Evolutionary conservation across 78 protist genomes (phyloP), one percentile per base, ranked within the genome.

Genomic region (Dictyostelium firmibasis): DNA sequence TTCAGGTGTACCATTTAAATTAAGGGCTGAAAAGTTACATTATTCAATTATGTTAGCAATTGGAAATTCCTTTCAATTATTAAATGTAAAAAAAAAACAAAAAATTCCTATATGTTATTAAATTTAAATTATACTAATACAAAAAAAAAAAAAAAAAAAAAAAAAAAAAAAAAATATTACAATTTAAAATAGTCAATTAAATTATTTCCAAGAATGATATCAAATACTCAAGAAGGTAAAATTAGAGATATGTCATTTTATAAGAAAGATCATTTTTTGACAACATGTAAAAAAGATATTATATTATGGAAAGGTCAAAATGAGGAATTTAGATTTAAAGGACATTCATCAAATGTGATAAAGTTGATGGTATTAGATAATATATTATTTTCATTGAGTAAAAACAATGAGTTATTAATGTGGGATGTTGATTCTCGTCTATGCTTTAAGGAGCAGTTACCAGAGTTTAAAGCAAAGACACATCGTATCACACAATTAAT

Each of bases 391-490:
- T 81, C 94, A 81, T 47, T 69, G 53, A 41, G 72, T 27, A 81
- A 69, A 69, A 89, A 89, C n/a, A 89, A 89, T 81, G 94, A 89
- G n/a, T 44, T 89, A 6, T 16, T 81, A 9, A 81, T 89, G 69
- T 89, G 94, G 94, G 94, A 89, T 69, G 35, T 81, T 18, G 57
- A 70, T 18, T 43, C 74, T 20, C 38, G 50, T 29, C 6, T 44
- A n/a, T 43, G 27, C 2, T 78, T 87, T 18, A n/a, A 23, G 1
- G 38, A 69, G 20, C 86, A 81, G 50, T 67, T 81, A 25, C 81
- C 82, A 29, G 23, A 23, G 13, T 44, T 81, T 2, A 18, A 25
- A 31, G 77, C 57, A 23, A 23, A 13, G 8, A 36, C 29, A 27
- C 91, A 81, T 64, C 44, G 47, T n/a, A 75, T 79, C 18, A 86